Percentiles rank a stretch among this genome's conserved stretches.
Evolutionary conservation across 2,329 filamentous ascomycete species (phyloP).

Genomic region (Neofusicoccum cordaticola): DNA sequence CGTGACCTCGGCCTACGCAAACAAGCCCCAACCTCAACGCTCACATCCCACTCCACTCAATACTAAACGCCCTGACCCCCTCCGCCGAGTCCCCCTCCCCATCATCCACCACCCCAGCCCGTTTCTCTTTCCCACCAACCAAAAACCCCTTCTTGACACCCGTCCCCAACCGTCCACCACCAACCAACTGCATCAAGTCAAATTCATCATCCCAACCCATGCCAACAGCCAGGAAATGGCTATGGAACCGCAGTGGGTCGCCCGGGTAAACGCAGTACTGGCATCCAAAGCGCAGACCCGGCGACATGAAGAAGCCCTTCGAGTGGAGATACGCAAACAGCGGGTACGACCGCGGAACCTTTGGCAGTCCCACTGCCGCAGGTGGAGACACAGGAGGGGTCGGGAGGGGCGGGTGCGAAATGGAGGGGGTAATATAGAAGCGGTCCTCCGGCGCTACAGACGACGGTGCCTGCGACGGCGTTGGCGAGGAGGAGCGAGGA

Average conservation of each 20-base stretch:
- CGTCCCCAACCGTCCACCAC: conserved; percentile 82
- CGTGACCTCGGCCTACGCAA: no score
- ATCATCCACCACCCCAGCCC: conserved; percentile 19
- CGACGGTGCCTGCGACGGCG: background rate
- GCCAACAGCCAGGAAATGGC: conserved; percentile 84
- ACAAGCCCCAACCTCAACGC: background rate
- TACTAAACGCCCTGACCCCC: conserved; percentile 13
- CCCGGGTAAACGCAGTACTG: conserved; percentile 94
- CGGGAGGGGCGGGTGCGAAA: conserved; percentile 41
- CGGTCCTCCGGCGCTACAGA: conserved; percentile 19
- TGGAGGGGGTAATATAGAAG: conserved; percentile 45
- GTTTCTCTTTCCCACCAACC: conserved; percentile 64
- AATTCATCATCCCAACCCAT: conserved; percentile 87
- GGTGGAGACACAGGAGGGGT: conserved; percentile 21
- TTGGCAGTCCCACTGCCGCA: conserved; percentile 29
- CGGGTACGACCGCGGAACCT: conserved; percentile 55
- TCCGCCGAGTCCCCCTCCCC: background rate
- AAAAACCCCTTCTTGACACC: conserved; percentile 95
- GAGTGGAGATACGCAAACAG: conserved; percentile 78
- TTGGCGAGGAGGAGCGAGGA: conserved; percentile 5
- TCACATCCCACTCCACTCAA: conserved; percentile 18
- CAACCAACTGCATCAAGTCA: conserved; percentile 78
- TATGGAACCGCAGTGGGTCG: conserved; percentile 91
- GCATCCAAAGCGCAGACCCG: conserved; percentile 90
- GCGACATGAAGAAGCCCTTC: conserved; percentile 80